Evolutionary conservation across 106 monocot species (phyloP), one percentile per base, ranked within the genome.

Genomic region (Dendrobium officinale): DNA sequence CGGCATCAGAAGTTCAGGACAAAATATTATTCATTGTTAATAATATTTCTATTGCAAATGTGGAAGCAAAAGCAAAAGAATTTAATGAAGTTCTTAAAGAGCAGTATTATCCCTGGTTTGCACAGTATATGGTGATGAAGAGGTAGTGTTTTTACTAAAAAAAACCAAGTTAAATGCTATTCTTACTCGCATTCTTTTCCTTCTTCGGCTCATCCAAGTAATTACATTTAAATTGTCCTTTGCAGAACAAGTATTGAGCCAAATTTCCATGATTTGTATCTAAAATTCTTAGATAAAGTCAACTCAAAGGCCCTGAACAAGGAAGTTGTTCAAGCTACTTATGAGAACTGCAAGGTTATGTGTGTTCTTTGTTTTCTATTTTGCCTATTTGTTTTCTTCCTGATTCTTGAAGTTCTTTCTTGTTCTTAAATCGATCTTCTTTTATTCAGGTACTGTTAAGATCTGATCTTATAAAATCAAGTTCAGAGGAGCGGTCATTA

Each of bases 91-190:
- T 99, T 58, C 72, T 99, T 22, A 81, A 88, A 24, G 98, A 95
- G 58, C 86, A 95, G 54, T 93, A 95, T 79, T 90, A 93, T 85
- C 85, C 95, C 67, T 99, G 98, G 98, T 99, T 99, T 86, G 98
- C 95, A 66, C 89, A 93, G 64, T 95, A 99, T 79, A 95, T 99
- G 95, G 95, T 99, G 67, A 99, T 99, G 98, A 99, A 99, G 88
- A 99, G 98, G 98, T 99, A 80, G 20, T 47, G 1, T 10, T 13
- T 7, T 59, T 68, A 64, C 70, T 18, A 72, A 68, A 5, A 5
- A 44, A 43, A 10, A 48, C 11, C 11, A 48, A 22, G 45, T 24
- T 76, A 24, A 41, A 76, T 48, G 45, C 24, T 48, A 49, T 49
- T 76, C 22, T 49, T 24, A 13, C 9, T 9, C 48, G 11, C 26